Base-by-base conservation (phyloP, 1,284 basidiomycete species). In the Cryptococcus jaspeensis region DNA sequence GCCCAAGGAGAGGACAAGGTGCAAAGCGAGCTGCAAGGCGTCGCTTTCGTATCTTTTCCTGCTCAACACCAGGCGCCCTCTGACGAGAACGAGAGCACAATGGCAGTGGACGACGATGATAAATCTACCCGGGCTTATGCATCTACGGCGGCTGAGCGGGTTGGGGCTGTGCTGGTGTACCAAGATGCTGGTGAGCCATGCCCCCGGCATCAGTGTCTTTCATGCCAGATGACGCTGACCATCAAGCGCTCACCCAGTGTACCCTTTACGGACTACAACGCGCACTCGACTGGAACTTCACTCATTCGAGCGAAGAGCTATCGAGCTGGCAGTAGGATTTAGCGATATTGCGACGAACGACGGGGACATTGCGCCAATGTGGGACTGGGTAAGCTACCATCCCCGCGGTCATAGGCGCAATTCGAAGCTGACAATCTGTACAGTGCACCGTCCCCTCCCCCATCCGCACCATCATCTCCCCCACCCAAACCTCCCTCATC, bases 361-460 rank as follows among this genome's bases (percentile, higher is more conserved):
- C 8, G 53, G 48, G 5, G 60, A 59, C 11, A 20, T 41, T 15
- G 49, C 35, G 2, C 20, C 50, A 9, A 56, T 44, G 11, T 67
- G 56, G 53, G 65, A 67, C 32, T 67, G 65, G 65, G 65, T 67
- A 36, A 62, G 63, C 50, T 32, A 9, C 3, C 11, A 7, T 28
- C 13, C 32, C 7, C 36, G 23, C 18, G 32, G 5, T 13, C 2
- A 35, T 40, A 4, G 16, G 6, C 35, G 20, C 16, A 41, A 40
- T 18, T 46, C 40, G n/a, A 36, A 4, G 28, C 28, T 32, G 28
- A 32, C 28, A 32, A 32, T 5, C 28, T 32, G 5, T 43, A 16
- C 18, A 66, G 64, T 57, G 46, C 8, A 60, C 58, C 28, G 28
- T 51, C 5, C 58, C 61, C 15, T 9, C 47, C 9, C 12, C 56